A percentile compares a stretch with the other conserved stretches of the same genome.
phyloP scores from a whole-genome alignment of 2,329 filamentous ascomycete species.

The Fusarium scirpi region DNA sequence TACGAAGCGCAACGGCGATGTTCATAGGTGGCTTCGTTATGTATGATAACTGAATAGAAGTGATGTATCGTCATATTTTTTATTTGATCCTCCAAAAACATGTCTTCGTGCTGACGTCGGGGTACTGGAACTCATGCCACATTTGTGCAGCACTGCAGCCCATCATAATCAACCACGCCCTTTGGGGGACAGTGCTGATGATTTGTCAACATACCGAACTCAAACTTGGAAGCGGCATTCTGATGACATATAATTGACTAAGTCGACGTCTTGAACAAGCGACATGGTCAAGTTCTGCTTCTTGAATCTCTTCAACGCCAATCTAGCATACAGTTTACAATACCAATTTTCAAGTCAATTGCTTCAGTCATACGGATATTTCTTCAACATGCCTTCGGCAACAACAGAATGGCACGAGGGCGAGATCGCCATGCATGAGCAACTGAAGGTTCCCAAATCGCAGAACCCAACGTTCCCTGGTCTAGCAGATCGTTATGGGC shows the following conservation, averaged over 20 bases:
- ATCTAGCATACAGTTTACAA: conserved; percentile 11
- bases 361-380: conserved; percentile 10
- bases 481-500: conserved; percentile 70
- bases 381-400: conserved; percentile 45
- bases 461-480: conserved; percentile 76
- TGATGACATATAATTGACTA: conserved; percentile 26
- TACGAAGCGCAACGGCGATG: conserved; percentile 18
- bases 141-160: conserved; percentile 6
- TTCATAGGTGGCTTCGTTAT: conserved; percentile 2
- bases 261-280: not conserved
- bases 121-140: not conserved
- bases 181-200: conserved; percentile 6
- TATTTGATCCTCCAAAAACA: not conserved
- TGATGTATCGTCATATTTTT: conserved; percentile 2
- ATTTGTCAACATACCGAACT: conserved; percentile 29
- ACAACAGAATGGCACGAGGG: conserved; percentile 69
- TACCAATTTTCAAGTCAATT: conserved; percentile 13
- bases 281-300: conserved; percentile 9
- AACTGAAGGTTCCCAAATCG: conserved; percentile 66
- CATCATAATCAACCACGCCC: conserved; percentile 30
- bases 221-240: conserved; percentile 3
- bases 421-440: conserved; percentile 72
- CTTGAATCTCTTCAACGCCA: conserved; percentile 1
- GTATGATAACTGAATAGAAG: conserved; percentile 6
- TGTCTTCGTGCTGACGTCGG: conserved; percentile 5